A percentile compares a stretch with the other conserved stretches of the same genome.
phyloP scores from a whole-genome alignment of 345 rosid species.

The Atalantia buxifolia region DNA sequence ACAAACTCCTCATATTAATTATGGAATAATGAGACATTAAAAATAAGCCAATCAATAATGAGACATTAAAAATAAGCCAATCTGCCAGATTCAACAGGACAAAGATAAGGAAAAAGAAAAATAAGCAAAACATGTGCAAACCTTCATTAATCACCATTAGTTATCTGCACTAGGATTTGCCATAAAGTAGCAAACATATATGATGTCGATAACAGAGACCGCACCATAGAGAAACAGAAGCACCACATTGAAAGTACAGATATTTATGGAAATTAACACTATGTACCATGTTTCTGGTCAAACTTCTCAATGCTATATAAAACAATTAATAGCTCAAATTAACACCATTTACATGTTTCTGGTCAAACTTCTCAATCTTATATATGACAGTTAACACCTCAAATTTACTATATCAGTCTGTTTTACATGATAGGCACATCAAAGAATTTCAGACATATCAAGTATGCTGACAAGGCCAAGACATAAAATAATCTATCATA shows the following conservation, averaged over 20 bases:
- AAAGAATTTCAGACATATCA: background rate
- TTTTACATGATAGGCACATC: background rate
- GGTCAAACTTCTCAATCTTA: background rate
- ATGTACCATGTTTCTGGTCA: background rate
- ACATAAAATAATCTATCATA: background rate
- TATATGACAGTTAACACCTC: background rate
- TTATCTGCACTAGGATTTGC: background rate
- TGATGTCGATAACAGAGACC: too few species aligned
- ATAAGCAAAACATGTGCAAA: background rate
- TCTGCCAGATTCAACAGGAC: background rate
- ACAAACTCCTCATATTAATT: slow-evolving; percentile 1
- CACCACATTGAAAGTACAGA: background rate
- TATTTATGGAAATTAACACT: background rate
- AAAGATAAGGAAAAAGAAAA: background rate
- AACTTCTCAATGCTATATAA: background rate
- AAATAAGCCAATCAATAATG: background rate
- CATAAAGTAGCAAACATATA: background rate
- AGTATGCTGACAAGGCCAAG: background rate
- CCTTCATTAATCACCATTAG: background rate
- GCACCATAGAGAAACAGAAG: background rate
- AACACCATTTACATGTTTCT: background rate
- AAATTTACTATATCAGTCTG: background rate
- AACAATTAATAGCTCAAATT: background rate
- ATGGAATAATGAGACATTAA: background rate
- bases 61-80: background rate